Percentiles rank a stretch among this genome's conserved stretches.
These are phyloP conservation scores for Solanum chiquidenum DNA, from an alignment of 257 asterid genomes.

Conservation along the genomic window DNA sequence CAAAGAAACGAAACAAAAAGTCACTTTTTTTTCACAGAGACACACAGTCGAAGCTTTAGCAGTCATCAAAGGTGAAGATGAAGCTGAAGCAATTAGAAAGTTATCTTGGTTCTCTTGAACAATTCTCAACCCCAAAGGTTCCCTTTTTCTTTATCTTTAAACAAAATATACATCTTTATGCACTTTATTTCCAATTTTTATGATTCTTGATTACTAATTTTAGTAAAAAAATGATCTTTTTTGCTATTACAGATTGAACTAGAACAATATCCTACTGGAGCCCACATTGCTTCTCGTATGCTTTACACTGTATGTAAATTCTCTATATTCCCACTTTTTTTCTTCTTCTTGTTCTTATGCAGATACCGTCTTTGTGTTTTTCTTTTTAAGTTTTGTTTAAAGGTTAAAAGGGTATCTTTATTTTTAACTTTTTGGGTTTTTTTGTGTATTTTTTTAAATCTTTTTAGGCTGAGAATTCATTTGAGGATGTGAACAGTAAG, in stretches of 20 bases:
- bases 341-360: background rate
- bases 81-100: slow-evolving; percentile 81
- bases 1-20: background rate
- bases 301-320: slow-evolving; percentile 73
- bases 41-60: background rate
- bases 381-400: background rate
- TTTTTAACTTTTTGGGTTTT: background rate
- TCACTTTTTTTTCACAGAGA: background rate
- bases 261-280: slow-evolving; percentile 94
- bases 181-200: background rate
- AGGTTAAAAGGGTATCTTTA: background rate
- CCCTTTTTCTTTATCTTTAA: background rate
- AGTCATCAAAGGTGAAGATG: slow-evolving; percentile 26
- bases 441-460: background rate
- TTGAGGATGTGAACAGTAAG: slow-evolving; percentile 71
- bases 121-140: slow-evolving; percentile 76
- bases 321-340: background rate
- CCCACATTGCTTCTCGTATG: slow-evolving; percentile 95
- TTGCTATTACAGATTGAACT: slow-evolving; percentile 57
- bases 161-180: background rate
- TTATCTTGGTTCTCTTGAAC: slow-evolving; percentile 57
- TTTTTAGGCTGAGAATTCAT: slow-evolving; percentile 73
- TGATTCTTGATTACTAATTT: background rate
- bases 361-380: slow-evolving; percentile 3
- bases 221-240: background rate